These are phyloP conservation scores for Alternaria viburni DNA, from an alignment of 2,329 filamentous ascomycete genomes.

Conservation along the genomic window DNA sequence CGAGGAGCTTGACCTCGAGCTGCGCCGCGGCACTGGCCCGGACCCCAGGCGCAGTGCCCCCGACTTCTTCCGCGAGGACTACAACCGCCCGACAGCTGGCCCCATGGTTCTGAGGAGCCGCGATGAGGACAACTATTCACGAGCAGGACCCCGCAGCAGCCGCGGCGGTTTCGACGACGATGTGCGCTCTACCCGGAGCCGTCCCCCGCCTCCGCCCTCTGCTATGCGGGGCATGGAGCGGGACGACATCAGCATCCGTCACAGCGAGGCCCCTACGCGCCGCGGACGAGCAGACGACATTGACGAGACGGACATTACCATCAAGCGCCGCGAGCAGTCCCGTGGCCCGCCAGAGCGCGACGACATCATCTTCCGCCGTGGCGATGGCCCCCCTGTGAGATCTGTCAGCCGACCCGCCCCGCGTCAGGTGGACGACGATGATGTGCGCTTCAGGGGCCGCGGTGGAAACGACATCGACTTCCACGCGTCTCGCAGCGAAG, in stretches of 20 bases:
- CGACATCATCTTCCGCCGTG: slow-evolving; percentile 53
- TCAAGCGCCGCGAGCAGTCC: slow-evolving; percentile 45
- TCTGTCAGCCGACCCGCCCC: slow-evolving; percentile 30
- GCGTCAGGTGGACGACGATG: slow-evolving; percentile 51
- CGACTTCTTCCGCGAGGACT: slow-evolving; percentile 58
- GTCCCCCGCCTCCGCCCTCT: slow-evolving; percentile 35
- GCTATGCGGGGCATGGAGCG: slow-evolving; percentile 38
- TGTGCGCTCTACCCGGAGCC: slow-evolving; percentile 43
- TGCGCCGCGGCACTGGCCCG: slow-evolving; percentile 42
- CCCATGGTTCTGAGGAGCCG: slow-evolving; percentile 55
- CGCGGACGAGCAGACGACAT: slow-evolving; percentile 44
- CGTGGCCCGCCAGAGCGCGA: slow-evolving; percentile 42
- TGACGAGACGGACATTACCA: slow-evolving; percentile 46
- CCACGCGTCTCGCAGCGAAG: slow-evolving; percentile 30
- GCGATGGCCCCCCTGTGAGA: slow-evolving; percentile 45
- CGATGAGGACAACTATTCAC: slow-evolving; percentile 47
- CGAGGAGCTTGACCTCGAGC: slow-evolving; percentile 59
- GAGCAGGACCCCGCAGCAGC: slow-evolving; percentile 37
- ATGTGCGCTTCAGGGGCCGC: slow-evolving; percentile 56
- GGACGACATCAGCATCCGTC: slow-evolving; percentile 51
- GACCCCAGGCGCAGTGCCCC: slow-evolving; percentile 53
- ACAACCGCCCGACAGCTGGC: slow-evolving; percentile 56
- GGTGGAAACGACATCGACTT: slow-evolving; percentile 43
- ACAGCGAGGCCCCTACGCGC: slow-evolving; percentile 37
- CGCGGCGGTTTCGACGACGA: slow-evolving; percentile 52